Conservation (phyloP, 805 yeast species). For the Candida orba region DNA sequence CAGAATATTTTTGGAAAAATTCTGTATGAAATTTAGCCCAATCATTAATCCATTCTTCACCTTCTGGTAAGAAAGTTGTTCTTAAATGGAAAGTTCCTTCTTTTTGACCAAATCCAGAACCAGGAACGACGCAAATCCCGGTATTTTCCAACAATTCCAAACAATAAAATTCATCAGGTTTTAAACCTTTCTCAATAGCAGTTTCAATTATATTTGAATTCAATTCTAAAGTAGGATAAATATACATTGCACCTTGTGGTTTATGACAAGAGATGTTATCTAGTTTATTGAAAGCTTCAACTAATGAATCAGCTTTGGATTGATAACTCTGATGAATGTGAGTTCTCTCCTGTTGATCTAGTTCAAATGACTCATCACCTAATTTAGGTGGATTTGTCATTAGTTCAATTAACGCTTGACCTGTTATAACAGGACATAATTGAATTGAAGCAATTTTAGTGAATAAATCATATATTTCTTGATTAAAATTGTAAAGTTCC, state of each 20-base stretch:
- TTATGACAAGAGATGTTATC: slow-evolving; percentile 79
- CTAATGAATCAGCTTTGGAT: slow-evolving; percentile 56
- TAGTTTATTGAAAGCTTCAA: slow-evolving; percentile 65
- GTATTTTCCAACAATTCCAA: slow-evolving; percentile 73
- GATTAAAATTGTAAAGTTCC: slow-evolving; percentile 80
- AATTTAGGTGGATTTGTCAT: slow-evolving; percentile 86
- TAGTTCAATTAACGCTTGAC: slow-evolving; percentile 87
- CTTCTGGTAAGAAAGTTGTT: slow-evolving; percentile 96
- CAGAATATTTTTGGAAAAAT: slow-evolving; percentile 38
- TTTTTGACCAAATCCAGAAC: slow-evolving; percentile 93
- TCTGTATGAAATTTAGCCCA: slow-evolving; percentile 75
- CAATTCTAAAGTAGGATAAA: slow-evolving; percentile 74
- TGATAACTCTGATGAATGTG: slow-evolving; percentile 56
- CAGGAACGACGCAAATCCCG: slow-evolving; percentile 97
- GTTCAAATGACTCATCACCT: slow-evolving; percentile 70
- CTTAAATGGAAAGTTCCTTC: slow-evolving; percentile 87
- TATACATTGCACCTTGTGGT: slow-evolving; percentile 97
- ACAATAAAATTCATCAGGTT: slow-evolving; percentile 88
- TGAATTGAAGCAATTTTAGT: slow-evolving; percentile 86
- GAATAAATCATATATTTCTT: slow-evolving; percentile 61
- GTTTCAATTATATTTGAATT: slow-evolving; percentile 54
- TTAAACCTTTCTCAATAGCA: slow-evolving; percentile 49
- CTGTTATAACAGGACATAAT: slow-evolving; percentile 89
- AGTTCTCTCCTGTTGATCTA: slow-evolving; percentile 55
- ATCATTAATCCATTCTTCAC: slow-evolving; percentile 74